These are phyloP conservation scores for Dictyostelium brefeldianum DNA, from an alignment of 78 protist species.

Conservation along the genomic window DNA sequence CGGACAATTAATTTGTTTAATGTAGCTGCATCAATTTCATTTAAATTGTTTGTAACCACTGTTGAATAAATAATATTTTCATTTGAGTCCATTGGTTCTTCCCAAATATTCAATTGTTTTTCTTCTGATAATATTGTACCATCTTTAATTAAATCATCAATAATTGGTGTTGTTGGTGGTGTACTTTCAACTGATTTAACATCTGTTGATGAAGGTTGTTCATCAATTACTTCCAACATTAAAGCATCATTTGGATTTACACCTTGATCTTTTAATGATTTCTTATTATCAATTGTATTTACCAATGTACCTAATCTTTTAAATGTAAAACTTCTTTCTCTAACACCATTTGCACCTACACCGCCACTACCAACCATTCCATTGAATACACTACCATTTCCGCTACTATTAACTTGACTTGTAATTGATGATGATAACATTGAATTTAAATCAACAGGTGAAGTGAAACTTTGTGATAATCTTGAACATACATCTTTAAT, in stretches of 20 bases:
- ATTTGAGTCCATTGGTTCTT: constrained; percentile 53
- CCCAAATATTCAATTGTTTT: constrained; percentile 57
- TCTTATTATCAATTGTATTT: constrained; percentile 26
- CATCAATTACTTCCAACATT: constrained; percentile 22
- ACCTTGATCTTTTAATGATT: constrained; percentile 52
- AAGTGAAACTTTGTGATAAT: constrained; percentile 21
- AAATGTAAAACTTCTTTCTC: constrained; percentile 58
- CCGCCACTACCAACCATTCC: not conserved
- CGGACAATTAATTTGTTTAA: constrained; percentile 57
- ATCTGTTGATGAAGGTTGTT: not conserved
- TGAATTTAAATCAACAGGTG: not conserved
- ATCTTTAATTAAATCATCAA: not conserved
- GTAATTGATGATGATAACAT: not conserved
- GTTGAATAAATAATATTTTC: constrained; percentile 36
- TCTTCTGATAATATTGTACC: constrained; percentile 21
- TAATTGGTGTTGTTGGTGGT: not conserved
- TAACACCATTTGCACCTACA: not conserved
- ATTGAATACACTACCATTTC: not conserved
- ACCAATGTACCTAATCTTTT: constrained; percentile 43
- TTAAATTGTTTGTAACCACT: not conserved
- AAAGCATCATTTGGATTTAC: constrained; percentile 71
- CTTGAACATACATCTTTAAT: constrained; percentile 56
- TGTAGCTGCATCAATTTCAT: constrained; percentile 63
- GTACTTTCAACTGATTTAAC: not conserved
- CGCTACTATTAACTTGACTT: too few relatives aligned